Evolutionary conservation across 1,284 basidiomycete species (phyloP).

Genomic region (Tilletia caries): DNA sequence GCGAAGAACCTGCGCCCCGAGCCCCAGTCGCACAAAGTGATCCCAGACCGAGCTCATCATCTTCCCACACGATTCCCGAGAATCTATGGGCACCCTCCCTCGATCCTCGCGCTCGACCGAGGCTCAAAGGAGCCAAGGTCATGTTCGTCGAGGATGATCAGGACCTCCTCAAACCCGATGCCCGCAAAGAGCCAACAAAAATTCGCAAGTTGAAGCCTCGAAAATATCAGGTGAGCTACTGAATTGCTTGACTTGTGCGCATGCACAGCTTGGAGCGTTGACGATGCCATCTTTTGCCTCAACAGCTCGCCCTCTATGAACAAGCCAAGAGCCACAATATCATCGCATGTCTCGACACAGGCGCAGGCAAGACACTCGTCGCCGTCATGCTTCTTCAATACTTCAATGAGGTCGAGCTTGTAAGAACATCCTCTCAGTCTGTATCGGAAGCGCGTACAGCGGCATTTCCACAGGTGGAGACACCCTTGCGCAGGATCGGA

Average conservation of each 20-base stretch:
- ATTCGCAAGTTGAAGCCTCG: neutral
- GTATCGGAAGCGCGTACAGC: neutral
- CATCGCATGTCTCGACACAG: constrained; percentile 40
- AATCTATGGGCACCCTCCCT: too few species aligned
- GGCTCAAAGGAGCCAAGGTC: neutral
- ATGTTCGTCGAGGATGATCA: neutral
- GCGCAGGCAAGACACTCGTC: constrained; percentile 45
- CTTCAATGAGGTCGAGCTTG: constrained; percentile 16
- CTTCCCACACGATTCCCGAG: too few species aligned
- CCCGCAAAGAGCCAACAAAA: neutral
- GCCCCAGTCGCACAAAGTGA: too few species aligned
- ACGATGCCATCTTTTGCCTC: too few species aligned
- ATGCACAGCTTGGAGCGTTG: too few species aligned
- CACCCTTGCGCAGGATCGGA: constrained; percentile 7
- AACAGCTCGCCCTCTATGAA: constrained; percentile 25
- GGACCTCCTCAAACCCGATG: neutral
- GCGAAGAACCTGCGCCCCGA: too few species aligned
- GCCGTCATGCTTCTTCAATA: constrained; percentile 37
- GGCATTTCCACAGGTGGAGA: neutral
- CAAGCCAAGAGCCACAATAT: constrained; percentile 24
- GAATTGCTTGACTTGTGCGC: too few species aligned
- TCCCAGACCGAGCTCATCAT: too few species aligned
- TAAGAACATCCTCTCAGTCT: neutral
- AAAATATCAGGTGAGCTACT: neutral
- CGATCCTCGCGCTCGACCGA: neutral